Base-by-base conservation (phyloP, 306 rosid genomes). In the Vigna angularis region DNA sequence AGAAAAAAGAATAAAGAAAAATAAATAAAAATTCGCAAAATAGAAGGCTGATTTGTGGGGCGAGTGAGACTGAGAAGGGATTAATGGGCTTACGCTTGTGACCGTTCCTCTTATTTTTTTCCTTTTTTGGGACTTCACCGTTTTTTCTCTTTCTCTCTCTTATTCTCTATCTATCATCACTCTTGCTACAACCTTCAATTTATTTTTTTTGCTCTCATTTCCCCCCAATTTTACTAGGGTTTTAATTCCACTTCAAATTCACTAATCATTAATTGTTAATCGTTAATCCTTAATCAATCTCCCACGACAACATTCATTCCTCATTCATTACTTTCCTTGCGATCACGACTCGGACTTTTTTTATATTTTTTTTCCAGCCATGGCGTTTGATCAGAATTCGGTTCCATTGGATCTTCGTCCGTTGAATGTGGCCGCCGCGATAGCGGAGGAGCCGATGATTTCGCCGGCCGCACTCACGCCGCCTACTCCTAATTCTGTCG, bases 351-450 rank as follows among this genome's bases (percentile, higher is more conserved):
- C 2, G 7, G 7, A 15, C 30, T 45, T 1, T 7, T 53, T 64
- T 62, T 28, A 30, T 0, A 4, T 53, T 64, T 62, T 40, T 13
- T 30, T 61, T 61, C 6, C 20, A 79, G 86, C 45, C 17, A 91
- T 92, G 98, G 93, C 94, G 79, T 94, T 89, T 75, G 97, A 94
- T 84, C 96, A 88, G 32, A 89, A 87, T 53, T 86, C 93, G 12
- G 53, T 83, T 73, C 88, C 90, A 0, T 78, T 77, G 7, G 94
- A 88, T 85, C 75, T 94, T 16, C 83, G 89, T 8, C 91, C 91
- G 3, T 73, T 92, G 73, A 89, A 90, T 40, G 82, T 90, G 42
- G 90, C 89, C 77, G 73, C 87, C 56, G 74, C 77, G 17, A 47
- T 83, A 66, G 88, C 83, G 3, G 94, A 94, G 56, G 98, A 92